Evolutionary conservation across 495 filamentous ascomycete species (phyloP).

Genomic region (Hamigera avellanea): DNA sequence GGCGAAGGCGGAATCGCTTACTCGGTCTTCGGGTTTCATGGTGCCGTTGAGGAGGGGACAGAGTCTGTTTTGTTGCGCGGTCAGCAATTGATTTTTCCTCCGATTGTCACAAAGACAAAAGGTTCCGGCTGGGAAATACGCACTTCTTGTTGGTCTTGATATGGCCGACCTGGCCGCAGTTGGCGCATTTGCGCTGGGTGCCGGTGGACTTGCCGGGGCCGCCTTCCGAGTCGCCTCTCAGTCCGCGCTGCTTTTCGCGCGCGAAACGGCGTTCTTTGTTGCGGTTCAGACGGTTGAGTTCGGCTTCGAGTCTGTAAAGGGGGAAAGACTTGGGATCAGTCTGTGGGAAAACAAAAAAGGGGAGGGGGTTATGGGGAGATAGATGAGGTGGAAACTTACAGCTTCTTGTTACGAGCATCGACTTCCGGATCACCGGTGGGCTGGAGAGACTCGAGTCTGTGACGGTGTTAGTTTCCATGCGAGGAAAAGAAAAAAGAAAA

Average conservation of each 20-base stretch:
- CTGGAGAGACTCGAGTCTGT: conserved; percentile 43
- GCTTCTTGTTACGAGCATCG: conserved; percentile 46
- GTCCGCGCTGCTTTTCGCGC: conserved; percentile 79
- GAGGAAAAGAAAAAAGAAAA: conserved; percentile 21
- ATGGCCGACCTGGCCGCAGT: conserved; percentile 89
- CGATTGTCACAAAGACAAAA: conserved; percentile 1
- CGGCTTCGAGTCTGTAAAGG: conserved; percentile 53
- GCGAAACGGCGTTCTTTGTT: conserved; percentile 87
- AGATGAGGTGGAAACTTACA: conserved; percentile 16
- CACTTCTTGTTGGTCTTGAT: conserved; percentile 99
- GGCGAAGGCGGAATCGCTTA: conserved; percentile 40
- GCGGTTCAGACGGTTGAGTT: conserved; percentile 69
- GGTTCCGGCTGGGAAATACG: conserved; percentile 13
- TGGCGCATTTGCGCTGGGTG: conserved; percentile 91
- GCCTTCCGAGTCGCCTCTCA: conserved; percentile 25
- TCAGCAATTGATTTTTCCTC: not conserved
- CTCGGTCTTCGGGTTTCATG: conserved; percentile 56
- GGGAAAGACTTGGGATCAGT: not conserved
- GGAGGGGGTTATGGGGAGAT: conserved; percentile 1
- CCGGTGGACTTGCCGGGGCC: conserved; percentile 40
- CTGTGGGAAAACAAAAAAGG: too few species aligned
- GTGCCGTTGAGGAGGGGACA: conserved; percentile 87
- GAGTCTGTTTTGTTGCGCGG: conserved; percentile 39
- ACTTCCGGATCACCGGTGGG: conserved; percentile 70
- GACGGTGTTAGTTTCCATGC: conserved; percentile 6